Conservation (phyloP, 176 grass and related monocot genomes). For the Panicum miliaceum region DNA sequence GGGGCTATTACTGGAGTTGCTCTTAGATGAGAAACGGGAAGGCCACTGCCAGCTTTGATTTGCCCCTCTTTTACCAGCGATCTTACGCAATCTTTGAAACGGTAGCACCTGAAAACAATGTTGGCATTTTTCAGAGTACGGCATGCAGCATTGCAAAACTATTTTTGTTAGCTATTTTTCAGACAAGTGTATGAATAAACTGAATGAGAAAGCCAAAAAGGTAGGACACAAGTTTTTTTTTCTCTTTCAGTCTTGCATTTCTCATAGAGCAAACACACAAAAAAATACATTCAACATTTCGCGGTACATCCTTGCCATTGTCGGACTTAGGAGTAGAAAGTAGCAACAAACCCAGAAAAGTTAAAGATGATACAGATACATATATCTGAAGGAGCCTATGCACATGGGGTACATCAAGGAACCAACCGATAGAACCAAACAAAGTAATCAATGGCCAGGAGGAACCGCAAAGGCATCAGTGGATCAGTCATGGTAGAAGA, state of each 20-base stretch:
- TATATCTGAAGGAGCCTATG: conserved; percentile 29
- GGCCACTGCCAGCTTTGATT: too few relatives aligned
- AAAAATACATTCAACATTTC: conserved; percentile 9
- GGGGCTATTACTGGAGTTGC: too few relatives aligned
- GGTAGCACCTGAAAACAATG: too few relatives aligned
- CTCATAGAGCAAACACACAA: conserved; percentile 21
- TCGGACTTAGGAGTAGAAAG: conserved; percentile 39
- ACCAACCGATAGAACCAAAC: conserved; percentile 2
- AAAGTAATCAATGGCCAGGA: neutral
- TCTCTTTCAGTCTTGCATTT: neutral
- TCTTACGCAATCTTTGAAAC: too few relatives aligned
- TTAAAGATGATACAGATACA: conserved; percentile 11
- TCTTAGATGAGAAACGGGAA: too few relatives aligned
- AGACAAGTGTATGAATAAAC: neutral
- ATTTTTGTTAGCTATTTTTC: neutral
- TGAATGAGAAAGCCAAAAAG: conserved; percentile 5
- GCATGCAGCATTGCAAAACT: neutral
- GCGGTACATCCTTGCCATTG: conserved; percentile 45
- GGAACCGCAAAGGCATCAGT: conserved; percentile 6
- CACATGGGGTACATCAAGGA: conserved; percentile 38
- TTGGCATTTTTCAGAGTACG: neutral
- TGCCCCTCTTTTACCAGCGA: too few relatives aligned
- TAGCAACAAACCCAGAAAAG: neutral
- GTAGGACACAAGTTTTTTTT: neutral
- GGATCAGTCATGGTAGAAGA: conserved; percentile 67